Base-by-base conservation (phyloP, 2,329 filamentous ascomycete species). In the Talaromyces sp. region DNA sequence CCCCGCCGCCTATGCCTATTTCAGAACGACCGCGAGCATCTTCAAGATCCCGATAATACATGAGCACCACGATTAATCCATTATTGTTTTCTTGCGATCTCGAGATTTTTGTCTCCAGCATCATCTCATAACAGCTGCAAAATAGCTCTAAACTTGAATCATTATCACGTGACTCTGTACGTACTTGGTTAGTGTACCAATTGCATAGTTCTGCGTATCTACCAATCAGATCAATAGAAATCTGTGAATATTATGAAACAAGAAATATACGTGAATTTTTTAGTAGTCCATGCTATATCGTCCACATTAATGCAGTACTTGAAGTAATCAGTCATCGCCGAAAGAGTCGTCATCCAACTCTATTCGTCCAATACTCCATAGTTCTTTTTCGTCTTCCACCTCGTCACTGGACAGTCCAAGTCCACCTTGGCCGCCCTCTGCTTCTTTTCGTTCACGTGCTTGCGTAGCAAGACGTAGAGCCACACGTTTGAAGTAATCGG, bases 401-500 rank as follows among this genome's bases (percentile, higher is more conserved):
- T 99, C 95, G 74, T 99, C 95, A 71, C 90, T 92, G 35, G 89
- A 90, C 68, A 99, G 74, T 0, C 93, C 93, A 55, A 98, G 73
- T 0, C 92, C 91, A 53, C 93, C 93, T 61, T 88, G 84, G 8
- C 93, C 95, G 63, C 93, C 93, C 73, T 97, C 93, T 0, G 95
- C 95, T 67, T 96, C 93, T 70, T 86, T 89, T 68, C 95, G 84
- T 78, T 99, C 95, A 64, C 91, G 84, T 1, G 90, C 92, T 74
- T 98, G 95, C 19, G 81, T 84, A n/a, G 90, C 93, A 21, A 98
- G 78, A 67, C 93, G 85, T 69, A 93, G 75, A 1, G 91, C 91
- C 65, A 99, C 90, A 49, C 95, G 83, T 82, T 96, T 96, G 80
- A 98, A 98, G 78, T 99, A 99, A 74, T 99, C 95, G 62, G 88